Evolutionary conservation across 23 red algal species (phyloP).

Genomic region (Gracilaria vermiculophylla): DNA sequence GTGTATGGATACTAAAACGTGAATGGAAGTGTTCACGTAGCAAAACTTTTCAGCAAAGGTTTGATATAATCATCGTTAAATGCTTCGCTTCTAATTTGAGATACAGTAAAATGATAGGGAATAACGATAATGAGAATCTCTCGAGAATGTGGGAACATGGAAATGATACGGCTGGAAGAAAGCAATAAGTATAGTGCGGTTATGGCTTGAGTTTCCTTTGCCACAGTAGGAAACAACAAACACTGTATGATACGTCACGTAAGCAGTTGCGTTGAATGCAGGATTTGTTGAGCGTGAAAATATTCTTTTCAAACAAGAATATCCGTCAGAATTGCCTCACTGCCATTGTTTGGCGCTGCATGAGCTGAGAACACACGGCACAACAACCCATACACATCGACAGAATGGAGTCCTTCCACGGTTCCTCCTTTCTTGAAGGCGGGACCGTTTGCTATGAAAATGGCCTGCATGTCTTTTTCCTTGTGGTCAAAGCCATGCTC

Average conservation of each 20-base stretch:
- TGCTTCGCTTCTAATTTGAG: too few relatives aligned
- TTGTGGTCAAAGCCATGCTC: slow-evolving; percentile 75
- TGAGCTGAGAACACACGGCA: slow-evolving; percentile 31
- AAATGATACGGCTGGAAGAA: not conserved
- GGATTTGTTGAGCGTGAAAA: not conserved
- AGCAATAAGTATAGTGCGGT: not conserved
- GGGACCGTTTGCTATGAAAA: slow-evolving; percentile 70
- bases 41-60: too few relatives aligned
- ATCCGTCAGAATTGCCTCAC: not conserved
- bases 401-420: slow-evolving; percentile 18
- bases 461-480: slow-evolving; percentile 68
- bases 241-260: too few relatives aligned
- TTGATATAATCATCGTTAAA: too few relatives aligned
- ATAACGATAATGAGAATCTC: too few relatives aligned
- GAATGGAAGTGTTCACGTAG: too few relatives aligned
- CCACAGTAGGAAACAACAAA: not conserved
- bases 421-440: slow-evolving; percentile 46
- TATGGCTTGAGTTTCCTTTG: too few relatives aligned
- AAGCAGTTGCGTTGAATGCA: too few relatives aligned
- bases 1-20: too few relatives aligned
- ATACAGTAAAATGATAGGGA: too few relatives aligned
- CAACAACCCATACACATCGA: slow-evolving; percentile 65
- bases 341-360: slow-evolving; percentile 72
- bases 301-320: not conserved
- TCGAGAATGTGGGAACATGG: not conserved